Evolutionary conservation across 257 asterid species (phyloP), one percentile per base, ranked within the genome.

Genomic region (Euphrasia confusa): DNA sequence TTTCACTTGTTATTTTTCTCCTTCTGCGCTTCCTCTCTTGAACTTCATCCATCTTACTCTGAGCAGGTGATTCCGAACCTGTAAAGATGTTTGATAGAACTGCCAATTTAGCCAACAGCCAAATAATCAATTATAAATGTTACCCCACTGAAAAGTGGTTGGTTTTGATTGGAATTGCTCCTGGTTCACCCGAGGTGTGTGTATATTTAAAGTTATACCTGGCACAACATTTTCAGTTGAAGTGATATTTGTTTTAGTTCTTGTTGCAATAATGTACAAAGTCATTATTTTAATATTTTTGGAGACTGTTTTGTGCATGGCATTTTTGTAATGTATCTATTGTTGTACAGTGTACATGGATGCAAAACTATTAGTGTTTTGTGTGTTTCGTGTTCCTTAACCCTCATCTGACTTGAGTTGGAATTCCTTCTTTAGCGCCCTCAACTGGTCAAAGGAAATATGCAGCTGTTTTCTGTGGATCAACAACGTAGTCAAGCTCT

Each of bases 401-500:
- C 24, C 24, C 24, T 21, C 24, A 21, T 21, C 24, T 21, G 24
- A 21, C 24, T 71, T 71, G 53, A 30, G 69, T 58, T 66, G 58
- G 42, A 42, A 47, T 73, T 50, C 65, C 53, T 60, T 64, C 64
- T 73, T 61, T 69, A 91, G 99, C 85, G 89, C 71, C 95, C 96
- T 58, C 99, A 92, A 80, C 83, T 92, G 64, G 99, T 92, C 71
- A 92, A 92, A 73, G 99, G 99, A 71, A 92, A 74, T 65, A 92
- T 92, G 99, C 99, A 92, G 75, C 90, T 92, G 63, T 92, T 71
- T 73, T 88, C 97, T 54, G 93, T 92, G 77, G 98, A 87, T 66
- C 99, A 93, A 79, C 99, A 93, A 64, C 89, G 97, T 58, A 92
- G 99, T 70, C 99, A 92, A 79, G 95, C 97, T 68, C 97, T 92